Conservation (phyloP, 2,329 filamentous ascomycete species). For the Davidsoniella neocaledoniae region DNA sequence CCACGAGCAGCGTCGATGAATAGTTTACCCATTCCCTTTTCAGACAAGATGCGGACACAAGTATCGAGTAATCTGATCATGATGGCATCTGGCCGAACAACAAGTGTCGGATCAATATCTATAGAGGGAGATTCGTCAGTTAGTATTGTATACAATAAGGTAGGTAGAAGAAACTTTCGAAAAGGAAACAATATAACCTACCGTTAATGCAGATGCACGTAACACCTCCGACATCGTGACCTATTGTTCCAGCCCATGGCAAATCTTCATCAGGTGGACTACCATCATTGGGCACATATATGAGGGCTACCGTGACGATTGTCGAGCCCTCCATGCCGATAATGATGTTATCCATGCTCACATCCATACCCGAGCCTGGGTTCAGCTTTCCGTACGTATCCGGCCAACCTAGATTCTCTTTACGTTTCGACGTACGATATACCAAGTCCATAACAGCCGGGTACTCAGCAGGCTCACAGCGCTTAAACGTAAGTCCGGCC, state of each 20-base stretch:
- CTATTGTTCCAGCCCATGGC: conserved; percentile 37
- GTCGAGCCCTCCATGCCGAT: conserved; percentile 30
- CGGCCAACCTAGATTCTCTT: conserved; percentile 38
- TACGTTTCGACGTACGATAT: conserved; percentile 28
- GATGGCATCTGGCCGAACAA: conserved; percentile 29
- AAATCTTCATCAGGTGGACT: conserved; percentile 32
- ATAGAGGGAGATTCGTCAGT: background rate
- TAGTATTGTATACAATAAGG: conserved; percentile 9
- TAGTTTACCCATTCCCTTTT: conserved; percentile 34
- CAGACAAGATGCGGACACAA: conserved; percentile 30
- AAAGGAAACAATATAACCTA: conserved; percentile 18
- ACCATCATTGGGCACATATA: conserved; percentile 31
- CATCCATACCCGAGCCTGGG: conserved; percentile 18
- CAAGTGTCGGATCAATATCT: conserved; percentile 27
- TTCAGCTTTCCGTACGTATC: conserved; percentile 39
- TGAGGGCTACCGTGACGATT: conserved; percentile 37
- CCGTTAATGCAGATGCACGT: conserved; percentile 44
- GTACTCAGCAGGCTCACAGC: conserved; percentile 30
- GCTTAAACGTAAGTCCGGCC: conserved; percentile 26
- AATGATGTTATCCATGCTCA: conserved; percentile 35
- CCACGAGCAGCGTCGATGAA: conserved; percentile 39
- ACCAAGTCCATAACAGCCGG: conserved; percentile 32
- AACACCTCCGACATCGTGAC: conserved; percentile 36
- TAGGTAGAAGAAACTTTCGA: background rate
- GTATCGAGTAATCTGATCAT: conserved; percentile 36